phyloP scores from a whole-genome alignment of 306 rosid species.

The Quercus bicolor region DNA sequence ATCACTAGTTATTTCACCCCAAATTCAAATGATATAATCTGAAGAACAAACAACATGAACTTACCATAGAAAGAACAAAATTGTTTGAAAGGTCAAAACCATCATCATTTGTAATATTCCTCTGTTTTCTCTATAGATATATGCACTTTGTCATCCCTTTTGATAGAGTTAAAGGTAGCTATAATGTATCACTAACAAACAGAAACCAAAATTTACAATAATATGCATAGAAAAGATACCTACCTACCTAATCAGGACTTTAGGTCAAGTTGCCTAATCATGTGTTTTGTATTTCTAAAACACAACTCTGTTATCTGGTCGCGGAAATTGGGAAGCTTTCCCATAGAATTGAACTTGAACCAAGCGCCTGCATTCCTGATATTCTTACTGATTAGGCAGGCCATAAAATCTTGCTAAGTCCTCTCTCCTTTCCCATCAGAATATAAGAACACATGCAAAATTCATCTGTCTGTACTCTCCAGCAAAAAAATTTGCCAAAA shows the following conservation, averaged over 20 bases:
- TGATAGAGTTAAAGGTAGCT: neutral
- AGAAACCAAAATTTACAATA: neutral
- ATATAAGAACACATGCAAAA: neutral
- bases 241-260: neutral
- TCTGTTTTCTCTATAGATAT: neutral
- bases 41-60: neutral
- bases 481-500: neutral
- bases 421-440: neutral
- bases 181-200: conserved; percentile 1
- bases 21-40: neutral
- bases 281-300: conserved; percentile 15
- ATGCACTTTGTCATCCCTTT: neutral
- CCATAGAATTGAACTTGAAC: neutral
- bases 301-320: neutral
- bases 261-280: neutral
- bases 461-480: neutral
- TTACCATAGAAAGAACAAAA: neutral
- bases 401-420: neutral
- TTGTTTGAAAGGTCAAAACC: neutral
- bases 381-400: neutral
- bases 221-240: neutral
- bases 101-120: neutral
- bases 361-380: neutral
- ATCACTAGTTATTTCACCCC: neutral
- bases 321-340: neutral